phyloP scores from a whole-genome alignment of 768 basidiomycete species.

The Pisolithus marmoratus region DNA sequence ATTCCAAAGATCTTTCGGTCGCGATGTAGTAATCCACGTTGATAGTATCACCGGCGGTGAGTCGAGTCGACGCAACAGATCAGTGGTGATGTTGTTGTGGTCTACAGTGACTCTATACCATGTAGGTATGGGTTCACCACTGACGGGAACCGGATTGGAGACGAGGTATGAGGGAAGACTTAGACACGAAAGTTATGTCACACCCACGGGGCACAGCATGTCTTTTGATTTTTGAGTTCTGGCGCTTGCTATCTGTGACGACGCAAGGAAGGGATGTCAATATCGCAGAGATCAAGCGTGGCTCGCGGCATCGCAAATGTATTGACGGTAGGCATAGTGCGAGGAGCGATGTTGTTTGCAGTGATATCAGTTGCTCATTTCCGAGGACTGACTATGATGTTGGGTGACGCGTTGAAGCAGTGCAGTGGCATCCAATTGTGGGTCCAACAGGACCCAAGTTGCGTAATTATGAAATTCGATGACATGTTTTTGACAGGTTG shows the following conservation, averaged over 20 bases:
- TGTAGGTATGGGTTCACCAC: constrained; percentile 35
- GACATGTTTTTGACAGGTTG: too few species aligned
- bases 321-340: constrained; percentile 28
- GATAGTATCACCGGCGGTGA: constrained; percentile 16
- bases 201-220: constrained; percentile 42
- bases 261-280: constrained; percentile 36
- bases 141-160: constrained; percentile 55
- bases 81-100: constrained; percentile 44
- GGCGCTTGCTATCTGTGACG: constrained; percentile 50
- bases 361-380: constrained; percentile 33
- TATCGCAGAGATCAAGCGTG: constrained; percentile 40
- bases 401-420: too few species aligned
- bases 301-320: constrained; percentile 26
- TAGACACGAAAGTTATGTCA: constrained; percentile 40
- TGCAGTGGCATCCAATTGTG: too few species aligned
- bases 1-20: constrained; percentile 38
- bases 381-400: background rate
- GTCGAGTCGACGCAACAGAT: constrained; percentile 49
- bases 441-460: too few species aligned
- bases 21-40: constrained; percentile 15
- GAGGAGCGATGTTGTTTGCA: constrained; percentile 35
- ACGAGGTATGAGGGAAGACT: constrained; percentile 53
- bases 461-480: too few species aligned
- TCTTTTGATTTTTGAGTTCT: constrained; percentile 38
- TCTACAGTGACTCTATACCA: too few species aligned